phyloP scores from a whole-genome alignment of 495 filamentous ascomycete species.

The Viridothelium virens region DNA sequence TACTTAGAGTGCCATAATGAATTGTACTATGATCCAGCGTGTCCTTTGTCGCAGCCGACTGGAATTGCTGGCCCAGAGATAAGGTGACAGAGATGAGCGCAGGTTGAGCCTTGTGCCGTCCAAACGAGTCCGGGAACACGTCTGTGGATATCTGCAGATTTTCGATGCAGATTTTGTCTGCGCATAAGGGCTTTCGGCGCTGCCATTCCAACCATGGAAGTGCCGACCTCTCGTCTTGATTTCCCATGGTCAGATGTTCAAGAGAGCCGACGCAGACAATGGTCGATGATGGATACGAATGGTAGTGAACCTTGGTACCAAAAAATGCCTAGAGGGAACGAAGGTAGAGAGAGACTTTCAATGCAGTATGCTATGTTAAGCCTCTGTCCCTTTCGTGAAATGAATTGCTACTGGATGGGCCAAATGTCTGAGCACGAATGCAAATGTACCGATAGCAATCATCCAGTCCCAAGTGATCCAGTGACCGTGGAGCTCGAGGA shows the following conservation, averaged over 20 bases:
- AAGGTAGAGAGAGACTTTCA: too few species aligned
- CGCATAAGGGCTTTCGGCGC: neutral
- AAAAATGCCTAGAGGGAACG: too few species aligned
- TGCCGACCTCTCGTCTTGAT: neutral
- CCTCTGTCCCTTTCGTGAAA: too few species aligned
- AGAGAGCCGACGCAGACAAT: too few species aligned
- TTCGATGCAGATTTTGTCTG: slow-evolving; percentile 36
- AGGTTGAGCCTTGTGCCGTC: slow-evolving; percentile 47
- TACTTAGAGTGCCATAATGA: slow-evolving; percentile 54
- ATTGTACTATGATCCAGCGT: slow-evolving; percentile 47
- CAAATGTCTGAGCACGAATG: neutral
- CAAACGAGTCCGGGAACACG: slow-evolving; percentile 51
- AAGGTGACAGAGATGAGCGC: slow-evolving; percentile 46
- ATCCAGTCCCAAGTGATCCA: too few species aligned
- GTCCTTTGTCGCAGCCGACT: slow-evolving; percentile 41
- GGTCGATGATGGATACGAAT: too few species aligned
- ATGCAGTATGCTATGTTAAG: too few species aligned
- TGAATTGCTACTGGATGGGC: neutral
- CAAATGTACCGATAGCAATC: too few species aligned
- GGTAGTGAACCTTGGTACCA: too few species aligned
- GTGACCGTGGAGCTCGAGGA: neutral
- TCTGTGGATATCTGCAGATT: slow-evolving; percentile 43
- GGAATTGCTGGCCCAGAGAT: slow-evolving; percentile 41
- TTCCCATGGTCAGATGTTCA: too few species aligned
- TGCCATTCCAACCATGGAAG: slow-evolving; percentile 9